Percentiles rank a stretch among this genome's conserved stretches.
Conservation (phyloP, 2,329 filamentous ascomycete genomes). For the Aaosphaeria pasadenensis region DNA sequence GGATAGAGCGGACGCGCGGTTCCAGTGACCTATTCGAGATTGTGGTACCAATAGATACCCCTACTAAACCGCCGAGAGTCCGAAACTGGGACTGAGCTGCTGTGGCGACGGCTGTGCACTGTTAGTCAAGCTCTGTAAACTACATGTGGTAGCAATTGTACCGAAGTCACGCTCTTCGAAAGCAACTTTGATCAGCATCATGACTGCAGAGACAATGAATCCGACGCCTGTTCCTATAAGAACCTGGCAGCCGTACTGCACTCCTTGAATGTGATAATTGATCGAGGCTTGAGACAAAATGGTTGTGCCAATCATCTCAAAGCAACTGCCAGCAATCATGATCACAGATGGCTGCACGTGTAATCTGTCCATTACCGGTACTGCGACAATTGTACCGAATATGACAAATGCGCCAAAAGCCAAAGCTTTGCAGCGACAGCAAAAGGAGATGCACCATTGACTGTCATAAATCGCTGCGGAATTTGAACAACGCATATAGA, state of each 20-base stretch:
- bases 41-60: conserved; percentile 4
- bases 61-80: conserved; percentile 7
- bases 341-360: conserved; percentile 6
- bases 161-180: conserved; percentile 10
- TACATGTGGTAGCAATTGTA: background rate
- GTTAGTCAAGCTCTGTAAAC: background rate
- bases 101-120: conserved; percentile 4
- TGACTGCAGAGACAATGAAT: background rate
- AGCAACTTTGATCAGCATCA: background rate
- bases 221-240: conserved; percentile 11
- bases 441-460: conserved; percentile 9
- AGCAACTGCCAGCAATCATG: conserved; percentile 3
- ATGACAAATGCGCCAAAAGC: conserved; percentile 10
- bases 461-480: conserved; percentile 13
- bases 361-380: conserved; percentile 3
- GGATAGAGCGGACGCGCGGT: background rate
- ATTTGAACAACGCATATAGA: conserved; percentile 11
- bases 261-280: background rate
- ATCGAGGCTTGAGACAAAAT: conserved; percentile 3
- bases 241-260: conserved; percentile 13
- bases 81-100: conserved; percentile 7
- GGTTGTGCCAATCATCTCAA: conserved; percentile 8
- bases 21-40: conserved; percentile 4
- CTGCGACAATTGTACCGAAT: conserved; percentile 6
- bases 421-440: conserved; percentile 10